Evolutionary conservation across 2,329 filamentous ascomycete species (phyloP), one percentile per base, ranked within the genome.

Genomic region (Helotiales sp.): DNA sequence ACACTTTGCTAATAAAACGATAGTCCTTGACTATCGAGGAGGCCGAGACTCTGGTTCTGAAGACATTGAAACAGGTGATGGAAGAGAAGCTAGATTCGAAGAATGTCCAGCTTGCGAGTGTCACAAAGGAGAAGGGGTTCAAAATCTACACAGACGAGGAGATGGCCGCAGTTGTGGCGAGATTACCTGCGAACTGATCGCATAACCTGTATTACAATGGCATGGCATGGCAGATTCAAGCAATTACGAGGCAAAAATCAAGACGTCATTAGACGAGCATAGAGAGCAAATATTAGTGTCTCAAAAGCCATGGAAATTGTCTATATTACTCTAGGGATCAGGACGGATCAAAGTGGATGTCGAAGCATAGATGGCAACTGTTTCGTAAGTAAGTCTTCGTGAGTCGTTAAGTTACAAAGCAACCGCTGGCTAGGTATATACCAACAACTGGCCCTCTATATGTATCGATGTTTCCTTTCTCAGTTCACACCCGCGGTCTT

Each of bases 61-160:
- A 98, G 85, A 99, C 95, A 34, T 77, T 99, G 74, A 99, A 98
- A 84, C 95, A 99, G 79, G 95, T 99, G 67, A 99, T 99, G 95
- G 95, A 99, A 79, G 95, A 99, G 86, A 99, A 99, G 81, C 83
- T 99, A 60, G 95, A 99, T 74, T 85, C 92, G 64, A 99, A 99
- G 85, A 99, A 99, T 73, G 95, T 99, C 65, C 95, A 99, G 80
- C 77, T 99, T 67, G 95, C 95, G 54, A 98, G 93, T 73, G 95
- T 99, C 57, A 99, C 95, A 63, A 96, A 93, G 82, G 93, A 97
- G 66, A 93, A 90, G 78, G 95, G 95, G 56, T 99, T 99, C 83
- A 89, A 91, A 79, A 97, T 99, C 86, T 99, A 99, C 81, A 89
- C 88, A 58, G 95, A 99, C 70, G 91, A 93, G 71, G 93, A 98